These are phyloP conservation scores for Flaveria ramosissima DNA, from an alignment of 129 eudicot genomes.

Conservation along the genomic window DNA sequence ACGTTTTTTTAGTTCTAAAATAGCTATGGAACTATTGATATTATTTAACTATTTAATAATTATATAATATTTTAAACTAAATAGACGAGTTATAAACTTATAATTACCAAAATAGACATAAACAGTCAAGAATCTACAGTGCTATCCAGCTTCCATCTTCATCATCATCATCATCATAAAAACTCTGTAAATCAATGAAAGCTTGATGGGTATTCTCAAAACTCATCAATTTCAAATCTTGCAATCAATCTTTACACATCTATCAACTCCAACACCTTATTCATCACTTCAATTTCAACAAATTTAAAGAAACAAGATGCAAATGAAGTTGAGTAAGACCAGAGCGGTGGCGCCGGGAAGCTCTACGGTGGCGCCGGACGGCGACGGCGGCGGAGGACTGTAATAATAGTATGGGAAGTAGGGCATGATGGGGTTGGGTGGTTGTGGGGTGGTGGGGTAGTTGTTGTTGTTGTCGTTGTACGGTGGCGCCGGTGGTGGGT, in stretches of 20 bases:
- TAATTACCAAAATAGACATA: constrained; percentile 24
- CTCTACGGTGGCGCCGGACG: constrained; percentile 27
- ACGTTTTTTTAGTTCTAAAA: too few relatives aligned
- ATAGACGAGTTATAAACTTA: background rate
- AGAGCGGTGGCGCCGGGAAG: constrained; percentile 22
- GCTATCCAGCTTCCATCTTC: constrained; percentile 17
- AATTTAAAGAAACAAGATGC: constrained; percentile 22
- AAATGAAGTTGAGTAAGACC: constrained; percentile 20
- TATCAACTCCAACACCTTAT: background rate
- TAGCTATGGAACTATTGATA: background rate
- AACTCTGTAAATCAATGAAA: background rate
- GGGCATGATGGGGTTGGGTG: constrained; percentile 94
- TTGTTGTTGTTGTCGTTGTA: constrained; percentile 34
- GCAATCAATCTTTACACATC: background rate
- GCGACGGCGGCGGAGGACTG: constrained; percentile 61
- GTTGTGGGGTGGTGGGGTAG: constrained; percentile 55
- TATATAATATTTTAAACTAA: constrained; percentile 9
- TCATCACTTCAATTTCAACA: constrained; percentile 1
- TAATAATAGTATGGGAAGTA: constrained; percentile 86
- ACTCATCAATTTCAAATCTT: constrained; percentile 11
- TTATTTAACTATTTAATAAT: constrained; percentile 14
- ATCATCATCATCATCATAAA: constrained; percentile 9
- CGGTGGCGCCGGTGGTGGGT: constrained; percentile 46
- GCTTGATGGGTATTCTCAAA: background rate
- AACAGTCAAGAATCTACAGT: constrained; percentile 51